Evolutionary conservation across 139 green algal genomes (phyloP).

Genomic region (Choricystis sp.): DNA sequence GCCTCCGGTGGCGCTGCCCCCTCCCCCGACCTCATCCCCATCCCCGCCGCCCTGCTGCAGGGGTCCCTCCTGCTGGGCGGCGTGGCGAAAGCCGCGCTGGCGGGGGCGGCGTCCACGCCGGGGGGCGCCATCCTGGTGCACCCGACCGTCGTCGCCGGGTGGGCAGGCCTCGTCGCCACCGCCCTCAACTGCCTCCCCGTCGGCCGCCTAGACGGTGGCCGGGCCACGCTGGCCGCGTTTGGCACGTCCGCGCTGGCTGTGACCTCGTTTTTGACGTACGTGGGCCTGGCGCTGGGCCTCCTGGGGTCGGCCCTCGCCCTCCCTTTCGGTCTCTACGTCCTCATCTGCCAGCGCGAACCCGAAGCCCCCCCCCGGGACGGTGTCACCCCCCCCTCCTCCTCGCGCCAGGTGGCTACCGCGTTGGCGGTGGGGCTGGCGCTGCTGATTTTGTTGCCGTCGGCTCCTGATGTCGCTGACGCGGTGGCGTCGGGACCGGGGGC

Average conservation of each 20-base stretch:
- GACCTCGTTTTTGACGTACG: conserved; percentile 63
- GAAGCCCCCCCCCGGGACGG: conserved; percentile 59
- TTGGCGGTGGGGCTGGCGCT: conserved; percentile 34
- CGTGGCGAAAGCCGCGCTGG: conserved; percentile 28
- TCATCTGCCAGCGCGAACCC: conserved; percentile 62
- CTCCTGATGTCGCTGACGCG: conserved; percentile 30
- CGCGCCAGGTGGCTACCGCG: conserved; percentile 18
- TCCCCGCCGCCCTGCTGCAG: conserved; percentile 66
- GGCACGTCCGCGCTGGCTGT: conserved; percentile 41
- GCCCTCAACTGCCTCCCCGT: conserved; percentile 73
- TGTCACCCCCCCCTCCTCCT: conserved; percentile 23
- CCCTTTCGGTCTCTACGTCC: conserved; percentile 72
- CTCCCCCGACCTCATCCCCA: conserved; percentile 39
- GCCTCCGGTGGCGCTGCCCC: conserved; percentile 5
- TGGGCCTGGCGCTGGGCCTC: conserved; percentile 58
- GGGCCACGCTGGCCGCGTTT: conserved; percentile 44
- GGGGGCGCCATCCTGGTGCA: conserved; percentile 23
- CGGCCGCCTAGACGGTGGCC: conserved; percentile 60
- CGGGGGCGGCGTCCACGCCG: conserved; percentile 2
- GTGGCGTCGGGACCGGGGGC: no score
- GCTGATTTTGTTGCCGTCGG: conserved; percentile 52
- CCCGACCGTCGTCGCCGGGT: conserved; percentile 55
- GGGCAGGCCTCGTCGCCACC: conserved; percentile 63
- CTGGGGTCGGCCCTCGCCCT: conserved; percentile 53
- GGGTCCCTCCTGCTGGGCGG: conserved; percentile 55